Conservation (phyloP, 1,139 yeast species). For the Arxiozyma heterogenica region DNA sequence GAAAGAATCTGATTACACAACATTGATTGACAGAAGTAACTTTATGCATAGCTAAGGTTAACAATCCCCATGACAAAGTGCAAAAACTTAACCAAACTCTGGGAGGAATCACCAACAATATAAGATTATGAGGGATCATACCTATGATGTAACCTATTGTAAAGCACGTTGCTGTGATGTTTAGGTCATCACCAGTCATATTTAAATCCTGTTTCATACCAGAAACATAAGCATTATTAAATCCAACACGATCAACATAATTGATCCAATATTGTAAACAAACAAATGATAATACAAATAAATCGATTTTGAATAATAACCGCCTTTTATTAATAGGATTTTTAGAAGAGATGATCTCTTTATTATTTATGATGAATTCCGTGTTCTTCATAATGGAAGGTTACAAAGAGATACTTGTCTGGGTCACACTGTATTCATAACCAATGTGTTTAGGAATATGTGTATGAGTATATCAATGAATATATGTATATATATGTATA, state of each 20-base stretch:
- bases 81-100: conserved; percentile 48
- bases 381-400: neutral
- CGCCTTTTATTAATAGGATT: conserved; percentile 29
- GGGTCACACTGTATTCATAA: neutral
- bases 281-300: conserved; percentile 47
- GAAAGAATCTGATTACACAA: conserved; percentile 45
- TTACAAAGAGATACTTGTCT: neutral
- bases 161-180: conserved; percentile 46
- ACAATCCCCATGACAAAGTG: conserved; percentile 46
- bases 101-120: conserved; percentile 44
- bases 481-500: neutral
- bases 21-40: conserved; percentile 39
- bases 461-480: too few species aligned
- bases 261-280: conserved; percentile 52
- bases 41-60: conserved; percentile 44
- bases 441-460: neutral
- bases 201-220: conserved; percentile 49
- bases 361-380: neutral
- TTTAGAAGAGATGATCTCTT: neutral
- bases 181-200: conserved; percentile 43
- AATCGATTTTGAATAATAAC: conserved; percentile 43
- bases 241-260: conserved; percentile 35
- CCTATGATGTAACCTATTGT: conserved; percentile 53
- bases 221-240: conserved; percentile 51
- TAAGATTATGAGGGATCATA: conserved; percentile 47